These are phyloP conservation scores for Draba incana DNA, from an alignment of 345 rosid species.

Conservation along the genomic window DNA sequence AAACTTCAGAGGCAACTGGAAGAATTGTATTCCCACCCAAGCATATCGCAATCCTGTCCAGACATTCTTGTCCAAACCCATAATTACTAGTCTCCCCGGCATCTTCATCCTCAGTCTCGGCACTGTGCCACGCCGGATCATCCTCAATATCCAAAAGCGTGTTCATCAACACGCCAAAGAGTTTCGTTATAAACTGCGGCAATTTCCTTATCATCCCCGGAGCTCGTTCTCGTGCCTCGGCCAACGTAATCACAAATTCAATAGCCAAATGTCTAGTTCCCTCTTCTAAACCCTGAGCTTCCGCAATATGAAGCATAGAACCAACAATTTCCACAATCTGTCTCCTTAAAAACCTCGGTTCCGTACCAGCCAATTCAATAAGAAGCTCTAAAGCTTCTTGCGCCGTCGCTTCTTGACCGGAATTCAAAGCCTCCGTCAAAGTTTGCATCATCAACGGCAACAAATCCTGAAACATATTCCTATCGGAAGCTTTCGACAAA, in stretches of 20 bases:
- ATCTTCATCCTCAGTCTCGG: constrained; percentile 64
- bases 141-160: constrained; percentile 68
- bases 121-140: constrained; percentile 67
- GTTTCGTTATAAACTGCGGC: constrained; percentile 67
- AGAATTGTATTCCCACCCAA: constrained; percentile 70
- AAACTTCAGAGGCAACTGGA: constrained; percentile 66
- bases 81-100: constrained; percentile 71
- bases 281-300: constrained; percentile 69
- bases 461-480: constrained; percentile 67
- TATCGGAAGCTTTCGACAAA: constrained; percentile 46
- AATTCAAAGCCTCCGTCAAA: constrained; percentile 65
- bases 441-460: constrained; percentile 67
- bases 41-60: constrained; percentile 64
- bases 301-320: constrained; percentile 71
- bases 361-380: constrained; percentile 68
- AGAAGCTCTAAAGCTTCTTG: constrained; percentile 74
- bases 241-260: constrained; percentile 65
- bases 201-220: constrained; percentile 81
- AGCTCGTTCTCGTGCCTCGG: constrained; percentile 75
- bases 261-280: constrained; percentile 66
- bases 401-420: constrained; percentile 58
- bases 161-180: constrained; percentile 59
- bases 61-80: constrained; percentile 71
- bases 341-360: constrained; percentile 63
- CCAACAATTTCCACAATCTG: constrained; percentile 67